Percentiles rank a stretch among this genome's conserved stretches.
phyloP scores from a whole-genome alignment of 352 stramenopile species.

The Globisporangium nagaii region DNA sequence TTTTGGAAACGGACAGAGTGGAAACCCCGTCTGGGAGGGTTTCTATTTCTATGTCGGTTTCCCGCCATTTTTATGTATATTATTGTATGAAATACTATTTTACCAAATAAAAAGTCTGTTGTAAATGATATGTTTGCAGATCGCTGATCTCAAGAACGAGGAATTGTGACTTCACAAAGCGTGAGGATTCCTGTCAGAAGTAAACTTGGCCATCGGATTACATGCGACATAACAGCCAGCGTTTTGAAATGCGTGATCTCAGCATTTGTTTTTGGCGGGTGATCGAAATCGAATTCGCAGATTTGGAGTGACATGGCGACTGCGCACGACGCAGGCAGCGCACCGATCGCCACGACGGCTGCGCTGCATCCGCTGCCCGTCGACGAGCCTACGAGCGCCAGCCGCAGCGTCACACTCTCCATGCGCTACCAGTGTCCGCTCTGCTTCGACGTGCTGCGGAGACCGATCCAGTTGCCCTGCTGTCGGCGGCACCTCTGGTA shows the following conservation, averaged over 20 bases:
- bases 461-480: constrained; percentile 64
- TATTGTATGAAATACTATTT: constrained; percentile 6
- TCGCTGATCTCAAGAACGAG: too few relatives aligned
- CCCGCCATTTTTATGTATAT: neutral
- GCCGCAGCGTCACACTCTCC: constrained; percentile 28
- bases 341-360: too few relatives aligned
- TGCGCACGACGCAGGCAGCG: too few relatives aligned
- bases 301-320: too few relatives aligned
- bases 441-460: constrained; percentile 67
- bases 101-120: neutral
- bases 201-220: too few relatives aligned
- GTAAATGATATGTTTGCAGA: too few relatives aligned
- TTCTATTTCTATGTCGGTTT: constrained; percentile 4
- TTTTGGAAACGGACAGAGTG: neutral
- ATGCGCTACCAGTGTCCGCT: constrained; percentile 74
- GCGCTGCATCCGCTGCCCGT: too few relatives aligned
- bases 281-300: too few relatives aligned
- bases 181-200: too few relatives aligned
- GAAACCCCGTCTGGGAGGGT: constrained; percentile 7
- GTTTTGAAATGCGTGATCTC: neutral
- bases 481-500: constrained; percentile 71
- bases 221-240: neutral
- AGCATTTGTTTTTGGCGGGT: too few relatives aligned
- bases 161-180: too few relatives aligned
- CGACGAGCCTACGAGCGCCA: neutral